Conservation (phyloP, 78 protist species). For the Mastigamoeba balamuthi region DNA sequence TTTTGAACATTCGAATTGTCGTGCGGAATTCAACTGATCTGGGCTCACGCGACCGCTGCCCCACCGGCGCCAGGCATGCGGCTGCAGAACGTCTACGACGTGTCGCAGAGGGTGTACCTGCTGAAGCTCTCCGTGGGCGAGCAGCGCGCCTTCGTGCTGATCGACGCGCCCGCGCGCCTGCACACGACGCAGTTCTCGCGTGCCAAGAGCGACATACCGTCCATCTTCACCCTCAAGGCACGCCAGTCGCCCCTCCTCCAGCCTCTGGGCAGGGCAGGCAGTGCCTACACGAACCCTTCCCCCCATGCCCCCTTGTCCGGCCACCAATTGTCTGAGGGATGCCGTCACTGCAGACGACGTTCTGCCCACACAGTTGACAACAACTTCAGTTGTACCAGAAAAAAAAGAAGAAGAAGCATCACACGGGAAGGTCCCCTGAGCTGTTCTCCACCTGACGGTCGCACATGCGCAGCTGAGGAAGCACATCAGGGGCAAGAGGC, state of each 20-base stretch:
- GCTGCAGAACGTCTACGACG: slow-evolving; percentile 77
- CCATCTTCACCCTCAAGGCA: slow-evolving; percentile 56
- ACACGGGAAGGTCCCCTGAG: too few relatives aligned
- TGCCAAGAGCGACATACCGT: slow-evolving; percentile 66
- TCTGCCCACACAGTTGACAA: not conserved
- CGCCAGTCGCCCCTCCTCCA: not conserved
- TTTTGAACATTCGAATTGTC: too few relatives aligned
- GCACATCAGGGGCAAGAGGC: slow-evolving; percentile 62
- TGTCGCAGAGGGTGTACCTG: slow-evolving; percentile 51
- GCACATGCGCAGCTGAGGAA: slow-evolving; percentile 73
- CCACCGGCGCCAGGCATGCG: slow-evolving; percentile 18
- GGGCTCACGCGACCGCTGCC: too few relatives aligned
- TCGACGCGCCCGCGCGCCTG: not conserved
- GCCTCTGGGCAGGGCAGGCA: not conserved
- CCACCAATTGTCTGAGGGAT: not conserved
- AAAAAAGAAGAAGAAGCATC: too few relatives aligned
- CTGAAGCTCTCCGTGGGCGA: slow-evolving; percentile 38
- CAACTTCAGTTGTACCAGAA: too few relatives aligned
- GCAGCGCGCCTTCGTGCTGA: not conserved
- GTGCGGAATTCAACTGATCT: too few relatives aligned
- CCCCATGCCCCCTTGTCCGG: not conserved
- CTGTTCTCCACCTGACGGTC: too few relatives aligned
- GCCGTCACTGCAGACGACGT: not conserved
- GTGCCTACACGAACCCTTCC: too few relatives aligned
- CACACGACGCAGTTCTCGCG: slow-evolving; percentile 65